Evolutionary conservation across 2,329 filamentous ascomycete species (phyloP).

Genomic region (Exophiala mesophila): DNA sequence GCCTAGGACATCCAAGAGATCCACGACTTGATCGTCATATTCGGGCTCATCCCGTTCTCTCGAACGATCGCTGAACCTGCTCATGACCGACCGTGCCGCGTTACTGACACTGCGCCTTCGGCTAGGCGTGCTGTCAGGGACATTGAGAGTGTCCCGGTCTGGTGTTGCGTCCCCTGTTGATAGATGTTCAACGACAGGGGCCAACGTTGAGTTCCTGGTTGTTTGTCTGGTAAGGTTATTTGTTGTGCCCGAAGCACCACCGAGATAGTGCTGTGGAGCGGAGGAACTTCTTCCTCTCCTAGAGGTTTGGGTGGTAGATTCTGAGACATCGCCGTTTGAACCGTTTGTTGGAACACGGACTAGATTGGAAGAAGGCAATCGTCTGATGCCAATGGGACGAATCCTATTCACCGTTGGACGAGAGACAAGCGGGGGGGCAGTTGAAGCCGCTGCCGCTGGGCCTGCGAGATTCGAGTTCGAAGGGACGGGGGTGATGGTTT

Average conservation of each 20-base stretch:
- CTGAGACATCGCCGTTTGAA: conserved; percentile 6
- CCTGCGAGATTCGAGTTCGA: too few relatives aligned
- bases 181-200: conserved; percentile 19
- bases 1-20: conserved; percentile 66
- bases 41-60: conserved; percentile 34
- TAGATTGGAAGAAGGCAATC: conserved; percentile 18
- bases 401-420: conserved; percentile 9
- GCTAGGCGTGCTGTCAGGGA: conserved; percentile 13
- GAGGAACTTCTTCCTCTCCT: conserved; percentile 20
- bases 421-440: conserved; percentile 8
- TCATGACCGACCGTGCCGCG: conserved; percentile 23
- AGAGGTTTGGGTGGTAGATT: conserved; percentile 8
- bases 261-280: conserved; percentile 18
- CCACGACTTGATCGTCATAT: conserved; percentile 60
- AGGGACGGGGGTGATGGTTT: background rate
- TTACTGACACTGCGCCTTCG: conserved; percentile 22
- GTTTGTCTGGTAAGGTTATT: conserved; percentile 18
- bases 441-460: conserved; percentile 2
- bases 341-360: conserved; percentile 1
- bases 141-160: conserved; percentile 18
- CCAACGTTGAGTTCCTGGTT: conserved; percentile 19
- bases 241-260: conserved; percentile 2
- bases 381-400: conserved; percentile 23
- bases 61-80: conserved; percentile 20
- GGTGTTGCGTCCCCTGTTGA: conserved; percentile 4